These are phyloP conservation scores for Aegilops longissima DNA, from an alignment of 176 grass and related monocot species.

Conservation along the genomic window DNA sequence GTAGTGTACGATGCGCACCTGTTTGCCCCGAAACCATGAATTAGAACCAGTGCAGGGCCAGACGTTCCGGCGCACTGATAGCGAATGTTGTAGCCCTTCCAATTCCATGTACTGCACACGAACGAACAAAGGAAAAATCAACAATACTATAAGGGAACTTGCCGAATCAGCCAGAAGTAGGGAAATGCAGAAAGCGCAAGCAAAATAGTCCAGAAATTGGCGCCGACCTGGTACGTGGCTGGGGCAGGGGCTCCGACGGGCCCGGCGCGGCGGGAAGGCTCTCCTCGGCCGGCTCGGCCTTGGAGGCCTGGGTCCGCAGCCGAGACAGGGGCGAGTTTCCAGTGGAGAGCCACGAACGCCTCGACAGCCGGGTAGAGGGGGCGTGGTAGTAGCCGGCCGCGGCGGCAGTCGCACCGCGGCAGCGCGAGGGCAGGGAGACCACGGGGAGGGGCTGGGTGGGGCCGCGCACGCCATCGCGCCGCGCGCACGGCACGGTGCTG, in stretches of 20 bases:
- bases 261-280: constrained; percentile 7
- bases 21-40: constrained; percentile 94
- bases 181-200: not conserved
- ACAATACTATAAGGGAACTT: not conserved
- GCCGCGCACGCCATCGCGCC: constrained; percentile 33
- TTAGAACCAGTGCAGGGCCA: constrained; percentile 78
- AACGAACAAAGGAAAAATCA: not conserved
- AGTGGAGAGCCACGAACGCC: not conserved
- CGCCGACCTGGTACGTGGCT: constrained; percentile 52
- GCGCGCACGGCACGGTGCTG: not conserved
- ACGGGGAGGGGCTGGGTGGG: constrained; percentile 5
- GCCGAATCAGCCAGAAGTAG: not conserved
- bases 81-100: constrained; percentile 73
- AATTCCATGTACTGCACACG: constrained; percentile 62
- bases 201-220: not conserved
- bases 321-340: not conserved
- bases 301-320: constrained; percentile 48
- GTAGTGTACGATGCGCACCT: constrained; percentile 50
- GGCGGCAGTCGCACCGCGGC: not conserved
- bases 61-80: constrained; percentile 68
- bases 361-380: not conserved
- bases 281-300: constrained; percentile 43
- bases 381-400: not conserved
- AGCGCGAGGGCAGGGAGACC: constrained; percentile 19
- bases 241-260: constrained; percentile 10